These are phyloP conservation scores for Stropharia rugosoannulata DNA, from an alignment of 768 basidiomycete species.

Conservation along the genomic window DNA sequence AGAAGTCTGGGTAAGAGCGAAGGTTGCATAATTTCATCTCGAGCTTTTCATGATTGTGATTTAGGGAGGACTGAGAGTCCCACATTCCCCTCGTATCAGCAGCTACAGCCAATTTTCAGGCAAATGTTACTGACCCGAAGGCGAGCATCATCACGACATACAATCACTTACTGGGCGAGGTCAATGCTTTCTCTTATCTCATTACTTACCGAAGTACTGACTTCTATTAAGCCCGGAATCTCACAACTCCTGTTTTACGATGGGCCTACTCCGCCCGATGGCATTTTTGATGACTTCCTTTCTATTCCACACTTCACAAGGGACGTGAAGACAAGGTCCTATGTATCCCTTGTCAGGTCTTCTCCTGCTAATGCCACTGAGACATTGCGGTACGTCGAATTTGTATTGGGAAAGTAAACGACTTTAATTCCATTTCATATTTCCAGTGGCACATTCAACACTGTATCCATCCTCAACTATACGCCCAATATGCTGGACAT, in stretches of 20 bases:
- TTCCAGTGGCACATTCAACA: neutral
- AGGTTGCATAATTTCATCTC: neutral
- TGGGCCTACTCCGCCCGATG: conserved; percentile 44
- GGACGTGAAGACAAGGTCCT: conserved; percentile 40
- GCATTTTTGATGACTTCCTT: conserved; percentile 53
- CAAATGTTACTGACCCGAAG: conserved; percentile 47
- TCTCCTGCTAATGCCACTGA: conserved; percentile 35
- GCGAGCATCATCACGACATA: conserved; percentile 49
- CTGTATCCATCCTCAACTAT: conserved; percentile 2
- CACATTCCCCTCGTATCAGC: conserved; percentile 23
- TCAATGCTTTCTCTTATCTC: conserved; percentile 17
- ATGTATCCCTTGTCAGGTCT: conserved; percentile 37
- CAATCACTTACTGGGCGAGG: conserved; percentile 33
- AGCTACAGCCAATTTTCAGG: conserved; percentile 41
- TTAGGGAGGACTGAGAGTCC: conserved; percentile 46
- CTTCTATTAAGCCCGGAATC: conserved; percentile 15
- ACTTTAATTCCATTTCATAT: neutral
- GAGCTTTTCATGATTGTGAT: neutral
- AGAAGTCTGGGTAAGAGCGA: conserved; percentile 54
- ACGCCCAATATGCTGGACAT: neutral
- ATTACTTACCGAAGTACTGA: neutral
- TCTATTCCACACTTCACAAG: conserved; percentile 37
- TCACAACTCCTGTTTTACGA: conserved; percentile 56
- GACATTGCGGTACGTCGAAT: conserved; percentile 18
- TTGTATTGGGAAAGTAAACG: neutral